phyloP scores from a whole-genome alignment of 805 yeast genomes.

The Nematodospora valgi region DNA sequence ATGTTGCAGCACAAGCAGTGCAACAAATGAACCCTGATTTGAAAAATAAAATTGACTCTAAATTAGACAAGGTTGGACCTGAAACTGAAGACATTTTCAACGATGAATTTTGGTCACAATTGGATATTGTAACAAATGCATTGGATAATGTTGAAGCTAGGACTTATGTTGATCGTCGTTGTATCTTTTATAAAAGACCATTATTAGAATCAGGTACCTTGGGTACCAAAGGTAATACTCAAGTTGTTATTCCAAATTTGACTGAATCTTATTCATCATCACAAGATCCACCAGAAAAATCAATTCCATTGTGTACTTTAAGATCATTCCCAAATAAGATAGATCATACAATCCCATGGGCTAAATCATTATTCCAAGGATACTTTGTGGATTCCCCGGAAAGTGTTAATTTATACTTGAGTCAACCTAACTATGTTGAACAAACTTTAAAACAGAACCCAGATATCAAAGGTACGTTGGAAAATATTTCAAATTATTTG shows the following conservation, averaged over 20 bases:
- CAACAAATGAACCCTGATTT: slow-evolving; percentile 82
- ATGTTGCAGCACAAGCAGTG: slow-evolving; percentile 85
- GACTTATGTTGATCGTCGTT: slow-evolving; percentile 94
- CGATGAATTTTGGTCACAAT: slow-evolving; percentile 77
- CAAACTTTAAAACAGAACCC: slow-evolving; percentile 87
- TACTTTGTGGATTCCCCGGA: slow-evolving; percentile 89
- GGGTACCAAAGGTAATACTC: slow-evolving; percentile 98
- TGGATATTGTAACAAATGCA: slow-evolving; percentile 94
- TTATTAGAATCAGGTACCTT: slow-evolving; percentile 94
- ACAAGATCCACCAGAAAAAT: slow-evolving; percentile 97
- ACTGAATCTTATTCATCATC: slow-evolving; percentile 96
- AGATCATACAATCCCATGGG: slow-evolving; percentile 99
- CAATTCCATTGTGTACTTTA: slow-evolving; percentile 94
- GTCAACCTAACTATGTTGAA: slow-evolving; percentile 92
- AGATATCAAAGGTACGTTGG: slow-evolving; percentile 83
- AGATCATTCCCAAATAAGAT: slow-evolving; percentile 97
- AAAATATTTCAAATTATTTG: slow-evolving; percentile 73
- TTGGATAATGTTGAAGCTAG: slow-evolving; percentile 97
- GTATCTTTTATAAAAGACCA: slow-evolving; percentile 89
- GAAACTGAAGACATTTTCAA: slow-evolving; percentile 88
- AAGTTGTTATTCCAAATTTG: slow-evolving; percentile 87
- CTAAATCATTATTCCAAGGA: slow-evolving; percentile 90
- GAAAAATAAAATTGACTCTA: slow-evolving; percentile 68
- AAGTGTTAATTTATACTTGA: slow-evolving; percentile 83
- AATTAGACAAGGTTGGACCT: slow-evolving; percentile 84